Percentiles rank a stretch among this genome's conserved stretches.
phyloP scores from a whole-genome alignment of 2,329 filamentous ascomycete genomes.

The Phialocephala sp. region DNA sequence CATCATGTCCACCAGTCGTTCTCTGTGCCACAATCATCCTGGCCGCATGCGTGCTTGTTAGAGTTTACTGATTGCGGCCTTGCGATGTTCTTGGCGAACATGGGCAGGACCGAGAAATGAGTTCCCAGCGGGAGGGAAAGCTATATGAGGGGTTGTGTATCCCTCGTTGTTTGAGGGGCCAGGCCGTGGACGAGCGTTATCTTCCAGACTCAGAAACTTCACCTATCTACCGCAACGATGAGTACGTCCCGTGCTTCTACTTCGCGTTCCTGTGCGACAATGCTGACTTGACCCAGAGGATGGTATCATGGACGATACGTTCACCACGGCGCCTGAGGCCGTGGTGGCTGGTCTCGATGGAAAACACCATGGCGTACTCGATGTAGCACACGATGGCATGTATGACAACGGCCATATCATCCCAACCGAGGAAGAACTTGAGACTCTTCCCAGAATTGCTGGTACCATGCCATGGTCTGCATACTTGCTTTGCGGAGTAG shows the following conservation, averaged over 20 bases:
- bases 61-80: slow-evolving; percentile 18
- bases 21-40: slow-evolving; percentile 17
- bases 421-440: slow-evolving; percentile 63
- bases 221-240: slow-evolving; percentile 20
- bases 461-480: slow-evolving; percentile 70
- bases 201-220: slow-evolving; percentile 4
- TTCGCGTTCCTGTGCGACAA: background rate
- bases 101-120: slow-evolving; percentile 5
- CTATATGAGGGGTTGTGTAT: slow-evolving; percentile 19
- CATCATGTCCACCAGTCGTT: slow-evolving; percentile 9
- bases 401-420: slow-evolving; percentile 28
- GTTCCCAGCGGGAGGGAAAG: slow-evolving; percentile 6
- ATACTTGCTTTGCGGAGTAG: slow-evolving; percentile 74
- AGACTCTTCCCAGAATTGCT: slow-evolving; percentile 64
- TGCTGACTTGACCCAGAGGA: slow-evolving; percentile 23
- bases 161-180: slow-evolving; percentile 5
- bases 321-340: slow-evolving; percentile 25
- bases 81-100: slow-evolving; percentile 10
- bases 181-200: slow-evolving; percentile 14
- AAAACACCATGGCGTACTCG: slow-evolving; percentile 23
- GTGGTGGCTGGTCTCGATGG: slow-evolving; percentile 27
- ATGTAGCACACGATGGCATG: slow-evolving; percentile 17
- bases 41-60: slow-evolving; percentile 4
- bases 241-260: slow-evolving; percentile 16
- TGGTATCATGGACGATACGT: slow-evolving; percentile 27